phyloP scores from a whole-genome alignment of 352 stramenopile genomes.

The Globisporangium okanoganense region DNA sequence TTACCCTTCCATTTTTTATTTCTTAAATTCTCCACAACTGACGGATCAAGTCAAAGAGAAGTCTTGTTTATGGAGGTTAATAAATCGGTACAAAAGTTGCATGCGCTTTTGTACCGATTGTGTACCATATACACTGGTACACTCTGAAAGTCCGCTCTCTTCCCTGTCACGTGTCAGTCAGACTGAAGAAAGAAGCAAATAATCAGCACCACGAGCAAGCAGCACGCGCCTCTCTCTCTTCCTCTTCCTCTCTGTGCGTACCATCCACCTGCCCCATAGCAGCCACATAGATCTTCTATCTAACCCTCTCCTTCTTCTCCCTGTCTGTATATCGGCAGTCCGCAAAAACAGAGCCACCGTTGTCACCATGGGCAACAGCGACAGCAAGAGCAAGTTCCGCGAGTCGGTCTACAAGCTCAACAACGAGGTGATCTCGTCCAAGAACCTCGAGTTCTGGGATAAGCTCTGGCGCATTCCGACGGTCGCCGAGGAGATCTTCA shows the following conservation, averaged over 20 bases:
- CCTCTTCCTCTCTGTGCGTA: constrained; percentile 1
- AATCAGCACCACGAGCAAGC: not conserved
- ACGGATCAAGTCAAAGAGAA: no score
- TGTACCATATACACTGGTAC: no score
- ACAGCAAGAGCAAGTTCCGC: constrained; percentile 91
- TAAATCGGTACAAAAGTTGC: no score
- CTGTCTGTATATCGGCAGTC: not conserved
- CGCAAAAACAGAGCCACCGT: not conserved
- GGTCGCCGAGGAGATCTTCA: constrained; percentile 87
- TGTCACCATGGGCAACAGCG: constrained; percentile 82
- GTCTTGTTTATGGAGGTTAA: no score
- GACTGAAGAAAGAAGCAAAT: not conserved
- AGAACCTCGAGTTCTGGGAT: constrained; percentile 89
- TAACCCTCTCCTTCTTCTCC: not conserved
- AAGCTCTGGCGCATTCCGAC: constrained; percentile 88
- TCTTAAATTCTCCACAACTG: no score
- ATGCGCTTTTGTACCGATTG: no score
- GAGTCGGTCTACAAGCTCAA: constrained; percentile 91
- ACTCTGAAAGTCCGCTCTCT: no score
- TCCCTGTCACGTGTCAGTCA: no score
- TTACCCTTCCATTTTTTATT: no score
- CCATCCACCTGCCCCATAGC: not conserved
- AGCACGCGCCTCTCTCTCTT: not conserved
- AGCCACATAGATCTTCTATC: not conserved
- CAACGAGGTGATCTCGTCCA: constrained; percentile 80